phyloP scores from a whole-genome alignment of 192 early-diverging fungal genomes.

The Linnemannia elongata region DNA sequence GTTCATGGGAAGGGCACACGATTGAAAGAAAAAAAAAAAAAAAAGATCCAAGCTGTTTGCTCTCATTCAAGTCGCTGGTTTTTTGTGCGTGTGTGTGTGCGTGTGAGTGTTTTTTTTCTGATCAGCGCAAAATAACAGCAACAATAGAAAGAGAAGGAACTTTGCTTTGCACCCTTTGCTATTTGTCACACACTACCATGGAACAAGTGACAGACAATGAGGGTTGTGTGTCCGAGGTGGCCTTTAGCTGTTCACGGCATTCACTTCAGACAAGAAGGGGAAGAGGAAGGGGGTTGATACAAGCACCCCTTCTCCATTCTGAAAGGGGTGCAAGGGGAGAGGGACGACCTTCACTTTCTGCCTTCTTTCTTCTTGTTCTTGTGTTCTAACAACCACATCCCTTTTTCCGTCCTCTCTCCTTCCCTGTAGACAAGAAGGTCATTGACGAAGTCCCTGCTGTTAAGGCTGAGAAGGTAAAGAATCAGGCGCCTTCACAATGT shows the following conservation, averaged over 20 bases:
- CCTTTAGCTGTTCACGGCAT: not conserved
- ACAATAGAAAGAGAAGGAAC: not conserved
- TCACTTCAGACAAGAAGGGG: not conserved
- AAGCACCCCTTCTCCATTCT: not conserved
- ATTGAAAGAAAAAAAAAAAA: not conserved
- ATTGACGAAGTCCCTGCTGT: not conserved
- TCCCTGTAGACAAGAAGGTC: not conserved
- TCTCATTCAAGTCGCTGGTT: not conserved
- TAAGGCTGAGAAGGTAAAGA: constrained; percentile 1
- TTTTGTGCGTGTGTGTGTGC: not conserved
- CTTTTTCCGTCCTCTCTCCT: not conserved
- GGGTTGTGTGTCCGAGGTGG: not conserved
- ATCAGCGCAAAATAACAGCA: not conserved
- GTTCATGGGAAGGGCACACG: not conserved
- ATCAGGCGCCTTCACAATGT: not conserved
- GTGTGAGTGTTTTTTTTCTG: not conserved
- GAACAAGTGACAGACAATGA: not conserved
- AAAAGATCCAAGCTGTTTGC: not conserved
- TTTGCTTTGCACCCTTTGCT: not conserved
- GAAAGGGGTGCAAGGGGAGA: not conserved
- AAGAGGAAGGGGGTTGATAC: not conserved
- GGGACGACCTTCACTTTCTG: not conserved
- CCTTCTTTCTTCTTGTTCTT: not conserved
- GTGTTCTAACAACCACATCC: not conserved
- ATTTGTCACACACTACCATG: not conserved